These are phyloP conservation scores for Pseudopyricularia javanii DNA, from an alignment of 2,329 filamentous ascomycete species.

Conservation along the genomic window DNA sequence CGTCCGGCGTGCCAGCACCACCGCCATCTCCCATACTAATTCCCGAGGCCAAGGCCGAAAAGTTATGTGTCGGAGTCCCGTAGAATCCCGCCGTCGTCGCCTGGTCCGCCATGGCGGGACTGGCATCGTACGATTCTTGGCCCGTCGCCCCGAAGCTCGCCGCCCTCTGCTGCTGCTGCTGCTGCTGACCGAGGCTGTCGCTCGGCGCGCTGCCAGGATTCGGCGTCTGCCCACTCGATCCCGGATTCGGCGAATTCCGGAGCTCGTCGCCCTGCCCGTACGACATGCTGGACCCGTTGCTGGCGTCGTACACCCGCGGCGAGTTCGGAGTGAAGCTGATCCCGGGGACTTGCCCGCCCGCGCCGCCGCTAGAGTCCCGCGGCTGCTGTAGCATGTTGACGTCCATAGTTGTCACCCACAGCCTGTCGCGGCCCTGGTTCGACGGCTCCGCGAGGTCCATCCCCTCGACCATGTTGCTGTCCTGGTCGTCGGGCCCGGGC, in stretches of 20 bases:
- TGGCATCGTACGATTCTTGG: conserved; percentile 36
- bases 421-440: not conserved
- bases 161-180: conserved; percentile 27
- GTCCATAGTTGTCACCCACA: not conserved
- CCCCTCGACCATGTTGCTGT: not conserved
- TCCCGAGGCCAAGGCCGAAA: conserved; percentile 2
- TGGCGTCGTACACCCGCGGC: not conserved
- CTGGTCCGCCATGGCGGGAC: conserved; percentile 33
- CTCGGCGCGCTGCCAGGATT: conserved; percentile 33
- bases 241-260: conserved; percentile 33
- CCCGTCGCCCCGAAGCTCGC: conserved; percentile 6
- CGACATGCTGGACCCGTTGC: conserved; percentile 8
- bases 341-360: conserved; percentile 2
- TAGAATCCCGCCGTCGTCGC: not conserved
- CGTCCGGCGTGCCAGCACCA: conserved; percentile 9
- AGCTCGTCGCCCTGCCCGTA: conserved; percentile 34
- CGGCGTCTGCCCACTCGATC: conserved; percentile 44
- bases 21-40: conserved; percentile 3
- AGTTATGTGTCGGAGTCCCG: not conserved
- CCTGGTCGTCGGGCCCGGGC: not conserved
- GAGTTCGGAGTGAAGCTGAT: conserved; percentile 4
- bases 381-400: conserved; percentile 24
- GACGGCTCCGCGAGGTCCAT: conserved; percentile 11
- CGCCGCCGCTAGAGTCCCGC: conserved; percentile 7
- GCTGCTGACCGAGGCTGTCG: not conserved